Evolutionary conservation across 768 basidiomycete species (phyloP).

Genomic region (Stropharia rugosoannulata): DNA sequence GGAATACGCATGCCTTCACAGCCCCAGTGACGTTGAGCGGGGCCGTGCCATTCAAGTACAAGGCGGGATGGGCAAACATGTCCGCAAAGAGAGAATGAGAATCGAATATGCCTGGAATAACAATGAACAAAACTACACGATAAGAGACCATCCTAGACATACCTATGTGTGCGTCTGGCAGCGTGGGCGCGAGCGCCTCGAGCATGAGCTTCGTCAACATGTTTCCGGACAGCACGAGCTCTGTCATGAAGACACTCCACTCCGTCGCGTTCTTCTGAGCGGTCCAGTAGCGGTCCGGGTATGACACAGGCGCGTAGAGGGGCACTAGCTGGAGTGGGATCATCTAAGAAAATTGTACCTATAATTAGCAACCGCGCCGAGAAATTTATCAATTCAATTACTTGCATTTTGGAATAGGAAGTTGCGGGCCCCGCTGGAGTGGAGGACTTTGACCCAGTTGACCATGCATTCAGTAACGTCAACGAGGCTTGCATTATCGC

Average conservation of each 20-base stretch:
- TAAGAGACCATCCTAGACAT: constrained; percentile 12
- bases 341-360: constrained; percentile 37
- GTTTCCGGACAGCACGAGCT: constrained; percentile 52
- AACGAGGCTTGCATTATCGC: constrained; percentile 51
- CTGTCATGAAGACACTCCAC: constrained; percentile 56
- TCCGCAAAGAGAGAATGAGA: constrained; percentile 61
- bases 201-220: constrained; percentile 51
- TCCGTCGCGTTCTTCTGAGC: constrained; percentile 51
- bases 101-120: constrained; percentile 51
- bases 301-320: constrained; percentile 46
- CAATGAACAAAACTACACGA: neutral
- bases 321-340: constrained; percentile 51
- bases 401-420: constrained; percentile 70
- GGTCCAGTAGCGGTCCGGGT: constrained; percentile 51
- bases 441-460: constrained; percentile 57
- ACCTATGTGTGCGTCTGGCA: constrained; percentile 61
- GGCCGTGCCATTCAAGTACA: constrained; percentile 63
- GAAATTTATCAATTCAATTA: neutral
- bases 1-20: constrained; percentile 46
- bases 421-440: constrained; percentile 59
- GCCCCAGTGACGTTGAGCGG: constrained; percentile 59
- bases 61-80: constrained; percentile 48
- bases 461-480: constrained; percentile 58
- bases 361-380: neutral
- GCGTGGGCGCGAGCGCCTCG: constrained; percentile 41